Base-by-base conservation (phyloP, 306 rosid genomes). In the Cicer bijugum region DNA sequence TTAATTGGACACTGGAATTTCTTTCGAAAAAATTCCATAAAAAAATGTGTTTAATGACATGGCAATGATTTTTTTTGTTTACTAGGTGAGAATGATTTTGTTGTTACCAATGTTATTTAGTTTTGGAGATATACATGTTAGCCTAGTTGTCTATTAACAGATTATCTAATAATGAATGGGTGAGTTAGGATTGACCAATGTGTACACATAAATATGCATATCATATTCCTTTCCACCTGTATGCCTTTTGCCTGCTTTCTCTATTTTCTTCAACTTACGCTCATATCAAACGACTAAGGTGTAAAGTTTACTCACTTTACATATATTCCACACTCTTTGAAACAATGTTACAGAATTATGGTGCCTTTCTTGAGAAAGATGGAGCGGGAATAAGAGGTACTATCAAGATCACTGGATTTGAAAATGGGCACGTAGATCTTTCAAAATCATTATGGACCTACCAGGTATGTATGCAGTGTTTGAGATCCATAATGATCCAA, bases 331-430 rank as follows among this genome's bases (percentile, higher is more conserved):
- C 86, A 48, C 78, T 55, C 60, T 61, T 75, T 57, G 52, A 73
- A 58, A 78, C 66, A 64, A 78, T 73, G 57, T 58, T 80, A 19
- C 88, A 93, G 98, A 93, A 93, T 67, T 89, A 92, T 74, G 98
- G 98, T 51, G 94, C 96, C 78, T 91, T 83, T 77, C 72, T 93
- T 53, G 98, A 93, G 88, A 93, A 80, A 79, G 98, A 93, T 85
- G 97, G 96, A 81, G 98, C 89, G 0, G 98, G 97, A 23, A 86
- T 93, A 64, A 85, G 86, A 85, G 97, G 97, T 53, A 57, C 84
- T 77, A 70, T 86, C 67, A 86, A 88, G 85, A 88, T 93, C 68
- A 86, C 91, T 44, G 96, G 94, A 82, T 93, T 89, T 43, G 60
- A 74, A 80, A 83, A 83, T 60, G 92, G 97, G 63, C 90, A 89